phyloP scores from a whole-genome alignment of 176 grass and related monocot species.

The Oryza punctata region DNA sequence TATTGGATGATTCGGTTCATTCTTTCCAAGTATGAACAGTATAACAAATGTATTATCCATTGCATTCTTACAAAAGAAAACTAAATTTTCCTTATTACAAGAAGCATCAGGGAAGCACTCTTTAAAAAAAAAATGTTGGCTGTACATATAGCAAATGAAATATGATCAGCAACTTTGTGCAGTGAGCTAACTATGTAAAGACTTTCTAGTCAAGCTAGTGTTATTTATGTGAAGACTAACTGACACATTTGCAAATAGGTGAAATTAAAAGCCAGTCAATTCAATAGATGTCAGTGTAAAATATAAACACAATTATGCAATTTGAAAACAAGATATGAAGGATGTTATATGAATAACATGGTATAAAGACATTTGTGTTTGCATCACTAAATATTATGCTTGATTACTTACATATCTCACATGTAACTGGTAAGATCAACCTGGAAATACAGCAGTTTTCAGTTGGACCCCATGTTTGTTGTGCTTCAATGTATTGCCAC shows the following conservation, averaged over 20 bases:
- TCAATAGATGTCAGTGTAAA: background rate
- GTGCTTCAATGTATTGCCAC: background rate
- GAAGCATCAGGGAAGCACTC: background rate
- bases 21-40: constrained; percentile 39
- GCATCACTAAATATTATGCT: background rate
- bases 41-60: background rate
- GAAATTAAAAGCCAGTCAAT: background rate
- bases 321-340: background rate
- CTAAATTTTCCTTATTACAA: background rate
- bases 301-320: background rate
- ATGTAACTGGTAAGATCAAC: background rate
- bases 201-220: background rate
- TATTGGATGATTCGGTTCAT: constrained; percentile 36
- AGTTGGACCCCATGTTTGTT: background rate
- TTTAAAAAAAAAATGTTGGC: background rate
- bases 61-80: constrained; percentile 14
- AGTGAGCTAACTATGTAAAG: background rate
- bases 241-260: background rate
- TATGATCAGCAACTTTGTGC: background rate
- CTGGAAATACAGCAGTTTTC: background rate
- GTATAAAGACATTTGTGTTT: background rate
- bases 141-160: background rate
- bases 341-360: background rate
- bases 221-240: background rate
- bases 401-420: background rate